Conservation (phyloP, 2,329 filamentous ascomycete species). For the Colletotrichum trifolii region DNA sequence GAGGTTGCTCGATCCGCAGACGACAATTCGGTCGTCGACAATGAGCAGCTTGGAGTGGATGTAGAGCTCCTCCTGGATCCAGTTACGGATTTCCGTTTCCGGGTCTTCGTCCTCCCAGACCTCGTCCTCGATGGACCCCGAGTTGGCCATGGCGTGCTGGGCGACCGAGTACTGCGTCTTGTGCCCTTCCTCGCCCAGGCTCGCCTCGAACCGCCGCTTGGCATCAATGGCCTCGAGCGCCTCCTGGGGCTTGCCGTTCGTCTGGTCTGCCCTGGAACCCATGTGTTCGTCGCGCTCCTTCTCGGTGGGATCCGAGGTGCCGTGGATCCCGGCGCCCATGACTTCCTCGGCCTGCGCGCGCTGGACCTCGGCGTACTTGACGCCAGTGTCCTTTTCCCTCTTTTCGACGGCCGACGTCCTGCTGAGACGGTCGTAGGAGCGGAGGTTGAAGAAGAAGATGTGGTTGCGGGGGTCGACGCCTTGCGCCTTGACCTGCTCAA, state of each 20-base stretch:
- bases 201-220: conserved; percentile 64
- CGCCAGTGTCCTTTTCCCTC: conserved; percentile 82
- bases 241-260: conserved; percentile 41
- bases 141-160: conserved; percentile 82
- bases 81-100: conserved; percentile 84
- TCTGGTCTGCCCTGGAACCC: conserved; percentile 52
- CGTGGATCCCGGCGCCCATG: conserved; percentile 80
- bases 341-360: conserved; percentile 89
- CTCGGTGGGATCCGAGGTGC: conserved; percentile 56
- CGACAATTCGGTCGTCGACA: conserved; percentile 84
- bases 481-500: conserved; percentile 76
- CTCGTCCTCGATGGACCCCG: conserved; percentile 72
- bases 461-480: conserved; percentile 83
- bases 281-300: conserved; percentile 62
- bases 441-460: conserved; percentile 93
- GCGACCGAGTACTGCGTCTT: conserved; percentile 65
- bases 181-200: conserved; percentile 50
- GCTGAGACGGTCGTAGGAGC: conserved; percentile 92
- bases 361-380: conserved; percentile 88
- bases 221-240: conserved; percentile 56
- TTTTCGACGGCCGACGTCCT: conserved; percentile 78
- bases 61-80: conserved; percentile 96
- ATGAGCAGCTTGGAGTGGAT: conserved; percentile 93
- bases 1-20: conserved; percentile 89
- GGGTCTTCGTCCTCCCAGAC: conserved; percentile 78